Percentiles rank a stretch among this genome's conserved stretches.
phyloP scores from a whole-genome alignment of 2,329 filamentous ascomycete species.

The Fusarium irregulare region DNA sequence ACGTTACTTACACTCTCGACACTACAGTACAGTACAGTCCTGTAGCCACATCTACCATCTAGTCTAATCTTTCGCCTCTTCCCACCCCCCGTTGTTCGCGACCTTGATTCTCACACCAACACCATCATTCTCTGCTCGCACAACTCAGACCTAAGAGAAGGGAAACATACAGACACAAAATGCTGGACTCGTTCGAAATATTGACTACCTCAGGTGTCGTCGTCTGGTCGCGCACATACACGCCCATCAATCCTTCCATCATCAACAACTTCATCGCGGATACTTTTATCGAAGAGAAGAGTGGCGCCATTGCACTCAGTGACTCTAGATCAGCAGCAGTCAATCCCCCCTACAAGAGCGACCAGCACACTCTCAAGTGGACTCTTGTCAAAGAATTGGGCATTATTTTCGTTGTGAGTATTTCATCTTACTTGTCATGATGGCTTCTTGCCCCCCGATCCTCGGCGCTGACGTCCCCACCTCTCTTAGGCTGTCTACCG shows the following conservation, averaged over 20 bases:
- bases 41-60: slow-evolving; percentile 43
- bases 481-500: slow-evolving; percentile 86
- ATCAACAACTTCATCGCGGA: slow-evolving; percentile 96
- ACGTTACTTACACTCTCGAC: background rate
- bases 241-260: slow-evolving; percentile 80
- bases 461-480: slow-evolving; percentile 42
- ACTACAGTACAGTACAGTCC: background rate
- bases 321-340: slow-evolving; percentile 68
- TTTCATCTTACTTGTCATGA: slow-evolving; percentile 26
- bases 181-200: slow-evolving; percentile 98
- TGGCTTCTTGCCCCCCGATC: slow-evolving; percentile 31
- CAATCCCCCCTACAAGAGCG: slow-evolving; percentile 84
- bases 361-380: slow-evolving; percentile 96
- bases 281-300: slow-evolving; percentile 96
- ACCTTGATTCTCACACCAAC: slow-evolving; percentile 22
- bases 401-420: slow-evolving; percentile 87
- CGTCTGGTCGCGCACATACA: slow-evolving; percentile 91
- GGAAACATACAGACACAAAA: slow-evolving; percentile 55
- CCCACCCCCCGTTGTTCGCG: slow-evolving; percentile 1
- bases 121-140: slow-evolving; percentile 17
- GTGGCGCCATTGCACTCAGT: slow-evolving; percentile 69
- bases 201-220: slow-evolving; percentile 96
- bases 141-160: background rate
- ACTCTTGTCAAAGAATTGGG: slow-evolving; percentile 91
- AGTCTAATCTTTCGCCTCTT: slow-evolving; percentile 32